Base-by-base conservation (phyloP, 2,329 filamentous ascomycete genomes). In the Apiospora kogelbergensis region DNA sequence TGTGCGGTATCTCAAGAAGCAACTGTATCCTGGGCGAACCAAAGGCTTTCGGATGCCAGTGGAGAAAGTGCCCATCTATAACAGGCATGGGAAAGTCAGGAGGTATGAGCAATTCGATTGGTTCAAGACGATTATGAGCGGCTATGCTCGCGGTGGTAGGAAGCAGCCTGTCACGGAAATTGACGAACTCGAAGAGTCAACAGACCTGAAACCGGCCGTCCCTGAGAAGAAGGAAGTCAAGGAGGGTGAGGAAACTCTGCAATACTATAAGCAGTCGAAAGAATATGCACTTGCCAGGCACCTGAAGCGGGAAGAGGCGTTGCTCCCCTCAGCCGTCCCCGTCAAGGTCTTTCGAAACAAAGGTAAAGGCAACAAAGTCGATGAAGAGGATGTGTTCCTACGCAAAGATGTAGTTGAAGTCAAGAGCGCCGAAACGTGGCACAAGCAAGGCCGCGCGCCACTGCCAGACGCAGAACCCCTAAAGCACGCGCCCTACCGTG, bases 361-460 rank as follows among this genome's bases (percentile, higher is more conserved):
- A 63, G 90, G 88, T 11, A 97, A 95, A 79, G 92, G 91, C 17
- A 89, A 89, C 60, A 91, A 91, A 63, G 81, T 87, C 2, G 91
- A 91, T 60, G 88, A 93, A 69, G 94, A 97, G 77, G 90, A 93
- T 0, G 94, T 98, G 0, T 98, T 90, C 77, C 86, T 86, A 0
- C 90, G 95, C 42, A 87, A 88, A 67, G 95, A 98, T 73, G 89
- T 98, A 0, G 89, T 95, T 2, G 85, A 88, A 46, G 97, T 97
- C 78, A 95, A 97, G 79, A 97, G 93, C 37, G 92, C 93, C 1
- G 96, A 99, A 78, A 97, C 93, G 1, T 99, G 96, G 96, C 96
- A 98, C 78, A 98, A 98, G 78, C 95, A 98, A 83, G 96, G 96
- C 0, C 89, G 95, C 13, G 91, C 90, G 33, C 90, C 96, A 3